phyloP scores from a whole-genome alignment of 2,329 filamentous ascomycete genomes.

The Shiraia sp. region DNA sequence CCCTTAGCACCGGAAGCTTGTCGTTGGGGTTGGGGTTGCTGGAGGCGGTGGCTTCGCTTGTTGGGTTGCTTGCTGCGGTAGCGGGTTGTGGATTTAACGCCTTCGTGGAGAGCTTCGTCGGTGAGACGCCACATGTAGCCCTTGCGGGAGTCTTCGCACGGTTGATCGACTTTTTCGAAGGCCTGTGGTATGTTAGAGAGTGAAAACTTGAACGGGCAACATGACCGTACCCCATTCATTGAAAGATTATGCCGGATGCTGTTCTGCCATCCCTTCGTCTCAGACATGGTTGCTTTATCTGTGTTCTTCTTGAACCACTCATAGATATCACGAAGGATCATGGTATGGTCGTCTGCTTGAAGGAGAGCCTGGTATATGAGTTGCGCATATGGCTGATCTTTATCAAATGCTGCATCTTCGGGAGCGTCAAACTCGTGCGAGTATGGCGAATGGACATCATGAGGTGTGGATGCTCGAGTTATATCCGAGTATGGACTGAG shows the following conservation, averaged over 20 bases:
- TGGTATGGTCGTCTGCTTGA: conserved; percentile 65
- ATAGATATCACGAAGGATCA: conserved; percentile 87
- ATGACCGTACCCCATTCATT: conserved; percentile 79
- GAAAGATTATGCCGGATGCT: conserved; percentile 94
- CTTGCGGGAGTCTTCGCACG: conserved; percentile 63
- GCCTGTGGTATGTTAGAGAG: conserved; percentile 45
- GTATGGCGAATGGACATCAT: conserved; percentile 13
- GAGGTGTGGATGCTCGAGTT: conserved; percentile 27
- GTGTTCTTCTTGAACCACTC: conserved; percentile 86
- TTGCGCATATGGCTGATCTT: conserved; percentile 75
- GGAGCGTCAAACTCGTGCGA: conserved; percentile 9
- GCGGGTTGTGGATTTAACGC: conserved; percentile 81
- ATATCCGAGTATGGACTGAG: conserved; percentile 25
- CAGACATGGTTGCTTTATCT: conserved; percentile 66
- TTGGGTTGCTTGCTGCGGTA: conserved; percentile 53
- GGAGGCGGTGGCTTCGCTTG: conserved; percentile 42
- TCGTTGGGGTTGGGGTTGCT: conserved; percentile 42
- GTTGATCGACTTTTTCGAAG: conserved; percentile 57
- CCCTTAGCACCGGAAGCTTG: conserved; percentile 52
- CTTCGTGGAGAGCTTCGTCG: conserved; percentile 67
- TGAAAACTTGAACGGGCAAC: neutral
- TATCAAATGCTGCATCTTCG: conserved; percentile 33
- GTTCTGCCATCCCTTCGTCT: conserved; percentile 80
- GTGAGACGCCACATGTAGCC: conserved; percentile 78
- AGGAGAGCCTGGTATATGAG: conserved; percentile 78